Conservation (phyloP, 192 early-diverging fungal species). For the Jimgerdemannia flammicorona region DNA sequence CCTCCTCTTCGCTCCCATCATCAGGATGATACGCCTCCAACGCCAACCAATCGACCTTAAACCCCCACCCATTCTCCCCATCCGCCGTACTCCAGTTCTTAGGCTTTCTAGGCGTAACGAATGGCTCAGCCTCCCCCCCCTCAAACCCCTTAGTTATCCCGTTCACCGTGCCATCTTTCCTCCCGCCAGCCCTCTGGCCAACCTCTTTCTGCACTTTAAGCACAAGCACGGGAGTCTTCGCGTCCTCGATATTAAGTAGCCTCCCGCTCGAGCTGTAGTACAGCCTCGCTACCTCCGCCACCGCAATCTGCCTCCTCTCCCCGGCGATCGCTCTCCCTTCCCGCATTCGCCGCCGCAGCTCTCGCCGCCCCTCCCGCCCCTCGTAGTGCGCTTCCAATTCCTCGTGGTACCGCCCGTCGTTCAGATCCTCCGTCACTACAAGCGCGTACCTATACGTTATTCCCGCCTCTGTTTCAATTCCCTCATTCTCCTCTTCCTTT, state of each 20-base stretch:
- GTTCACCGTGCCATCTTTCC: conserved; percentile 1
- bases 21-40: conserved; percentile 25
- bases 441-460: conserved; percentile 43
- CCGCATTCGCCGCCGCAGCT: conserved; percentile 5
- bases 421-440: conserved; percentile 56
- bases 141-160: neutral
- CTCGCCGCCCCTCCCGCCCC: conserved; percentile 27
- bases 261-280: conserved; percentile 73
- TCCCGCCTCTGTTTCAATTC: neutral
- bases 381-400: conserved; percentile 32
- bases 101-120: conserved; percentile 16
- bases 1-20: conserved; percentile 15
- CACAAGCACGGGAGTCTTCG: conserved; percentile 63
- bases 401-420: conserved; percentile 79
- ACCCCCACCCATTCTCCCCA: no score
- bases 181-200: neutral
- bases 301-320: conserved; percentile 19
- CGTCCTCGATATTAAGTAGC: conserved; percentile 74
- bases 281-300: conserved; percentile 47
- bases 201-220: conserved; percentile 49
- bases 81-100: conserved; percentile 21
- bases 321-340: neutral
- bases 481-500: neutral
- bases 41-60: conserved; percentile 25
- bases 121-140: neutral